Conservation (phyloP, 2,329 filamentous ascomycete genomes). For the Scedosporium dehoogii region DNA sequence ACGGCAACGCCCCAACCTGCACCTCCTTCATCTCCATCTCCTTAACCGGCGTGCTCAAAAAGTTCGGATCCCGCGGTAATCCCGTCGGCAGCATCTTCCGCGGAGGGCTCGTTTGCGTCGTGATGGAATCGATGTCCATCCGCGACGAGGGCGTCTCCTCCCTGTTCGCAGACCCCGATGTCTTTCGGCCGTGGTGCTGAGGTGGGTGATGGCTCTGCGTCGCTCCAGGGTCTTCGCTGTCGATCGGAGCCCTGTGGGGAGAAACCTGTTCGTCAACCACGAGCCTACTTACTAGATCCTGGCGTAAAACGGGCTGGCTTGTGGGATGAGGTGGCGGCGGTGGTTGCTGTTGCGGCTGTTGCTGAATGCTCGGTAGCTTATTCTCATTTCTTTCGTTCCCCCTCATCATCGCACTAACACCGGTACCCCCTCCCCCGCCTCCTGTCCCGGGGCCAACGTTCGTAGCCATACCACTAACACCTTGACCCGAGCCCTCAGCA, state of each 20-base stretch:
- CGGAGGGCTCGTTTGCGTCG: slow-evolving; percentile 34
- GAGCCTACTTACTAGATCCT: neutral
- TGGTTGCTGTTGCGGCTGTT: neutral
- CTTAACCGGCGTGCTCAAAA: neutral
- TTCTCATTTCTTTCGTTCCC: neutral
- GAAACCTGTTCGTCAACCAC: neutral
- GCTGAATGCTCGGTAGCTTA: neutral
- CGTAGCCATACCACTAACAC: neutral
- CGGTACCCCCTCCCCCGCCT: neutral
- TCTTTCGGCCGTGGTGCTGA: neutral
- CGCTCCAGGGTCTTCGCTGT: neutral
- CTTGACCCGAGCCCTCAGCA: neutral
- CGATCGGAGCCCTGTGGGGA: neutral
- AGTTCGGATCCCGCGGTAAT: slow-evolving; percentile 1
- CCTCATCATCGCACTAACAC: neutral
- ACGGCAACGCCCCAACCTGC: neutral
- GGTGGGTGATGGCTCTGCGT: neutral
- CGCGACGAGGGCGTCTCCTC: neutral
- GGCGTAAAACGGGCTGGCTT: neutral
- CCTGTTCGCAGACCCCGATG: neutral
- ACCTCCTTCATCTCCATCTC: neutral
- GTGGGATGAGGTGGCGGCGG: neutral
- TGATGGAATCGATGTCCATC: slow-evolving; percentile 12
- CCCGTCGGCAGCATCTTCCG: slow-evolving; percentile 22
- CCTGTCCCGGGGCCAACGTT: neutral